Evolutionary conservation across 2,329 filamentous ascomycete genomes (phyloP).

Genomic region (Curvularia eragrostidis): DNA sequence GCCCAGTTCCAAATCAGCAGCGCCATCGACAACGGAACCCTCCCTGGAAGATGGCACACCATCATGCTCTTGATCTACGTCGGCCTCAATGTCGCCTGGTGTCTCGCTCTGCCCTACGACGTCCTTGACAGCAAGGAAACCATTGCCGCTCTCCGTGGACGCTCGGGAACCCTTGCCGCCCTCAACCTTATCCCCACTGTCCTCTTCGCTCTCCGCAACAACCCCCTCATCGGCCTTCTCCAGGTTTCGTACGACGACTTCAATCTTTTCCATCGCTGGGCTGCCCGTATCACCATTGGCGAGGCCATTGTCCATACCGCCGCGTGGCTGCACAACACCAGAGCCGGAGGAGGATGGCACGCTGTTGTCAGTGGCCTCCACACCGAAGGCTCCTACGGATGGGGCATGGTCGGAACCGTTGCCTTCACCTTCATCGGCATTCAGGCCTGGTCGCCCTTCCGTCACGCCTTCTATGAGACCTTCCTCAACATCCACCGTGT

Average conservation of each 20-base stretch:
- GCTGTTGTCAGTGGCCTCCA: slow-evolving; percentile 63
- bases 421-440: slow-evolving; percentile 72
- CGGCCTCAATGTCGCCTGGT: slow-evolving; percentile 78
- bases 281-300: slow-evolving; percentile 74
- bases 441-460: slow-evolving; percentile 76
- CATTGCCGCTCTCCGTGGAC: slow-evolving; percentile 81
- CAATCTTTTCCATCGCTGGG: slow-evolving; percentile 87
- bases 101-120: slow-evolving; percentile 69
- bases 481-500: slow-evolving; percentile 88
- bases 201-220: slow-evolving; percentile 89
- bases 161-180: slow-evolving; percentile 81
- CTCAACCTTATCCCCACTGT: slow-evolving; percentile 93
- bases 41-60: slow-evolving; percentile 80
- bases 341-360: slow-evolving; percentile 65
- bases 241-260: slow-evolving; percentile 95
- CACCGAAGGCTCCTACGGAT: slow-evolving; percentile 68
- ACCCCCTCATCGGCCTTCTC: slow-evolving; percentile 81
- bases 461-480: slow-evolving; percentile 96
- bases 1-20: slow-evolving; percentile 71
- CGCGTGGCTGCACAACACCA: slow-evolving; percentile 74
- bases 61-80: slow-evolving; percentile 72
- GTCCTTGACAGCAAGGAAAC: slow-evolving; percentile 61
- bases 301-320: slow-evolving; percentile 74
- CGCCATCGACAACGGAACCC: slow-evolving; percentile 74
- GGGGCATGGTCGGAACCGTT: slow-evolving; percentile 65